Evolutionary conservation across 2,329 filamentous ascomycete species (phyloP).

Genomic region (Chaetomium olivaceum): DNA sequence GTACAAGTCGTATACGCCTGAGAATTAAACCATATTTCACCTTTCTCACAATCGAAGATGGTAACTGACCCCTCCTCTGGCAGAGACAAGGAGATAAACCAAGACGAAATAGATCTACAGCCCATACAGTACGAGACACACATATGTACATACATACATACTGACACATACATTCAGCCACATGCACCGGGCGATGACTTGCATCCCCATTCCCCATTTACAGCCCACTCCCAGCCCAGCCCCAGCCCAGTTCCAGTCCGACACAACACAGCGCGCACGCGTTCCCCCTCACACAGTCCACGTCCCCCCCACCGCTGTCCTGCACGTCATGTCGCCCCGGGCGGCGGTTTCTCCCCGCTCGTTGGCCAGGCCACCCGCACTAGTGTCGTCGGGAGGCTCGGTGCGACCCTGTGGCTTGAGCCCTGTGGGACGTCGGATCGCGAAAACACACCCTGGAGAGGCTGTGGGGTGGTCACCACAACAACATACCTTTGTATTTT

Average conservation of each 20-base stretch:
- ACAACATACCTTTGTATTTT: neutral
- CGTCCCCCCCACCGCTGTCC: neutral
- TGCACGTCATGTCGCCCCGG: neutral
- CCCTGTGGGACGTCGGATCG: neutral
- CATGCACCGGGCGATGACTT: neutral
- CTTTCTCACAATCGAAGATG: neutral
- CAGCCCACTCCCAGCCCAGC: no score
- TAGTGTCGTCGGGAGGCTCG: neutral
- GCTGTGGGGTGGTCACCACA: neutral
- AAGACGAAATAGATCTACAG: neutral
- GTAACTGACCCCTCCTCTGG: neutral
- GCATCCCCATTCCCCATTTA: no score
- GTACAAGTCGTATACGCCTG: neutral
- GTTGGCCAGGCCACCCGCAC: constrained; percentile 1
- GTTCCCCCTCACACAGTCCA: neutral
- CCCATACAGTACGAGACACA: neutral
- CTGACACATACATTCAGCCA: neutral
- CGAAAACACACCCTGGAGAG: neutral
- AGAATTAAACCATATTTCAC: neutral
- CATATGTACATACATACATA: neutral
- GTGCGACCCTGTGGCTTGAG: constrained; percentile 6
- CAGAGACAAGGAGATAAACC: neutral
- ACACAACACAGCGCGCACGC: neutral
- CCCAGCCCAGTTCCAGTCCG: no score
- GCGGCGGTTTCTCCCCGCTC: neutral